A percentile compares a stretch with the other conserved stretches of the same genome.
These are phyloP conservation scores for Maudiozyma pseudohumilis DNA, from an alignment of 805 yeast genomes.

Conservation along the genomic window DNA sequence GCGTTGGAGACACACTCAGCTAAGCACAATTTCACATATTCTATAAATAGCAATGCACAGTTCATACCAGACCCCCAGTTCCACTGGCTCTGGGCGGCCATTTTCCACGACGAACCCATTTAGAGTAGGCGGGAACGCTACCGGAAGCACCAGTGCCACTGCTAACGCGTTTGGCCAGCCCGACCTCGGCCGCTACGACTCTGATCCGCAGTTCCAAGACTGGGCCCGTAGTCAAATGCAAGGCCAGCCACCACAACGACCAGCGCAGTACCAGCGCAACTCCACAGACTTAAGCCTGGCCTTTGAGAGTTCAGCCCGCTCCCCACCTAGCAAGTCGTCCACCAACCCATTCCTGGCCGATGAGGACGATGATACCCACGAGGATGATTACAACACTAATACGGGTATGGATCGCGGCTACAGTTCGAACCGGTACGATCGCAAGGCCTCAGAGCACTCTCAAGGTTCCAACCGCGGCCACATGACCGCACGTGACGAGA, in stretches of 20 bases:
- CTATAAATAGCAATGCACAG: not conserved
- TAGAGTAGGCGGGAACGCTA: conserved; percentile 41
- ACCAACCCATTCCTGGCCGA: conserved; percentile 30
- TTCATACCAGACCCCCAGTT: conserved; percentile 1
- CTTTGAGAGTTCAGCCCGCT: too few species aligned
- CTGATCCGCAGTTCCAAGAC: conserved; percentile 38
- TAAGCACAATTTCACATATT: too few species aligned
- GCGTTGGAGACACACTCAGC: too few species aligned
- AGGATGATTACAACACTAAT: not conserved
- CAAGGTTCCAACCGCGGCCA: conserved; percentile 15
- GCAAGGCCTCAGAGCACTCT: too few species aligned
- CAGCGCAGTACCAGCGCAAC: not conserved
- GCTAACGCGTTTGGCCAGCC: too few species aligned
- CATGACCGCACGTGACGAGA: conserved; percentile 28
- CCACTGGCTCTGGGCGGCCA: conserved; percentile 24
- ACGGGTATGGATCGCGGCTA: too few species aligned
- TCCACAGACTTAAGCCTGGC: conserved; percentile 27
- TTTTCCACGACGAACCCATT: conserved; percentile 69
- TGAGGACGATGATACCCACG: conserved; percentile 3
- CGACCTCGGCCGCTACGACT: conserved; percentile 21
- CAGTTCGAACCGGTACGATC: too few species aligned
- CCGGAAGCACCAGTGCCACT: conserved; percentile 20
- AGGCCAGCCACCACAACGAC: not conserved
- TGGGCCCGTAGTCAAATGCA: conserved; percentile 37
- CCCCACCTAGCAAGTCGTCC: conserved; percentile 18